Evolutionary conservation across 2,329 filamentous ascomycete genomes (phyloP), one percentile per base, ranked within the genome.

Genomic region (Drechmeria coniospora): DNA sequence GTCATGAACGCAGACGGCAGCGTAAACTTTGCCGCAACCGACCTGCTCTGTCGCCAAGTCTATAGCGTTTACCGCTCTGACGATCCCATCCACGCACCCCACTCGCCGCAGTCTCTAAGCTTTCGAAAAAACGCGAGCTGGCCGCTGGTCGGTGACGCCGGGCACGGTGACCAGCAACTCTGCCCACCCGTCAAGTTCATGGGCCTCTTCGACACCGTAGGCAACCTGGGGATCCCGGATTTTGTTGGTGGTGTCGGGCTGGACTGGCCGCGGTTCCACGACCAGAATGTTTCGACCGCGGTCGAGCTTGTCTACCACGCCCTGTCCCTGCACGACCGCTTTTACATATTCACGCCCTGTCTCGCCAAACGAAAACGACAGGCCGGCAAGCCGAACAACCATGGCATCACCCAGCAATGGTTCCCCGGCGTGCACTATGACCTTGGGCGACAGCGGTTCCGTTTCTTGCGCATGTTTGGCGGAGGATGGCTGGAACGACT

Each of bases 11-110:
- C 23, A 6, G 14, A 25, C 23, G 23, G 15, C 23, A 19, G 28
- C 2, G 27, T 26, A 9, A 35, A 42, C 11, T 40, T 30, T 18
- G 4, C 23, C 14, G 23, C 15, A 16, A 25, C 23, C 4, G 23
- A 25, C 5, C 23, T 25, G 8, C 23, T 25, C 10, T 25, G 23
- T 12, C 10, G 31, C 9, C 32, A 43, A 21, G 37, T 43, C 3
- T 43, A 43, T 23, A 28, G 32, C n/a, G 33, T 42, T 18, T 43
- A 44, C 25, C 39, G 35, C 12, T 37, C 35, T 10, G 28, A 31
- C 8, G 32, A 38, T 3, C 32, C 30, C 20, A 22, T 35, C n/a
- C 31, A 39, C 23, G 12, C 28, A 4, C 41, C 39, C 2, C 30
- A 36, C 13, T 38, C 40, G 1, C 6, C 26, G 3, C 31, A 38